These are phyloP conservation scores for Gamsiella multidivaricata DNA, from an alignment of 192 early-diverging fungal genomes.

Conservation along the genomic window DNA sequence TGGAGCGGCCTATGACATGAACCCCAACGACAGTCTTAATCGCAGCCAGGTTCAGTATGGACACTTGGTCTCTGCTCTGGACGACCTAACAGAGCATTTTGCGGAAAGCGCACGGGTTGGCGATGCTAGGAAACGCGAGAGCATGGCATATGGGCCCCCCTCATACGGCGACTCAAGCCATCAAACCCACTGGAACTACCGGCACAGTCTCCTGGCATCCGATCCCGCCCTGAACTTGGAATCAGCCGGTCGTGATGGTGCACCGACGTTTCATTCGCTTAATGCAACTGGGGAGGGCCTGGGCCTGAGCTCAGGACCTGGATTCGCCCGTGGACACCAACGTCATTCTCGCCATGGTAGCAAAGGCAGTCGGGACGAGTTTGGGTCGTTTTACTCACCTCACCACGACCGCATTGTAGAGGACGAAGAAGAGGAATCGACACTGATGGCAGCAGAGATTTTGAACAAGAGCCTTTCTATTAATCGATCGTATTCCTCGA, in stretches of 20 bases:
- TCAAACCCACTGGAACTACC: conserved; percentile 32
- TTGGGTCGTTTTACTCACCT: conserved; percentile 39
- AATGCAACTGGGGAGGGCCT: conserved; percentile 1
- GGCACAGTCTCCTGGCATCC: conserved; percentile 8
- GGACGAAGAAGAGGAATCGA: conserved; percentile 50
- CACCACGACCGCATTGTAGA: conserved; percentile 49
- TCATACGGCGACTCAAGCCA: not conserved
- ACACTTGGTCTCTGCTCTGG: conserved; percentile 39
- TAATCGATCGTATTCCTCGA: conserved; percentile 47
- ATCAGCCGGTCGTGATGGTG: not conserved
- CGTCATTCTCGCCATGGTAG: conserved; percentile 43
- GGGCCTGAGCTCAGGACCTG: conserved; percentile 2
- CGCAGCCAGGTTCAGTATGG: conserved; percentile 42
- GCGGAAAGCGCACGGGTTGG: conserved; percentile 43
- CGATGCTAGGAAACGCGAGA: conserved; percentile 40
- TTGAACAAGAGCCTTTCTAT: conserved; percentile 50
- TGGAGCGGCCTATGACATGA: conserved; percentile 7
- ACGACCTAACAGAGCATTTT: conserved; percentile 49
- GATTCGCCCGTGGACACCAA: conserved; percentile 36
- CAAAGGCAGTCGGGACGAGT: conserved; percentile 51
- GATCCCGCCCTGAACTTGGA: conserved; percentile 11
- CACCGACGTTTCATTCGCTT: not conserved
- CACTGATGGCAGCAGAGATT: conserved; percentile 45
- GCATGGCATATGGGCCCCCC: not conserved
- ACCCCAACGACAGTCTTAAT: conserved; percentile 8